phyloP scores from a whole-genome alignment of 192 early-diverging fungal genomes.

The Entomortierella beljakovae region DNA sequence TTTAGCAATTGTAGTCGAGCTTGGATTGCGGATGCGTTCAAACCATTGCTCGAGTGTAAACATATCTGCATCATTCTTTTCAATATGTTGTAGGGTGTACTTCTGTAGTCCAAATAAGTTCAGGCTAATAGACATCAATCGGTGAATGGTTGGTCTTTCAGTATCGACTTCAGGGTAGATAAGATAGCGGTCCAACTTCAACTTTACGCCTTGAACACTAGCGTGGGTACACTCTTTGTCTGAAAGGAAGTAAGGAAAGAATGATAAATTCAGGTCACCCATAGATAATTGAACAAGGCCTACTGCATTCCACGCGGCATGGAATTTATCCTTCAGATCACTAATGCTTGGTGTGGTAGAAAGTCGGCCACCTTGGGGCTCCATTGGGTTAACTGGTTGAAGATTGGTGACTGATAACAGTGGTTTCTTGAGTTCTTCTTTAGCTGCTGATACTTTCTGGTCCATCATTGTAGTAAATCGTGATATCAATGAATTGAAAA shows the following conservation, averaged over 20 bases:
- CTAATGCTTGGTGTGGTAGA: not conserved
- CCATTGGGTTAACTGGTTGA: not conserved
- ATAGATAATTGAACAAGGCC: constrained; percentile 36
- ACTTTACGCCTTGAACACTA: constrained; percentile 33
- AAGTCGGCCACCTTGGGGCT: not conserved
- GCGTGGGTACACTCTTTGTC: constrained; percentile 54
- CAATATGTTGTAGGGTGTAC: constrained; percentile 28
- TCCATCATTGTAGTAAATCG: constrained; percentile 35
- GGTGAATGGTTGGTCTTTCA: constrained; percentile 27
- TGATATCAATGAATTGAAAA: constrained; percentile 39
- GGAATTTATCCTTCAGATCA: constrained; percentile 3
- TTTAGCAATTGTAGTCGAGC: constrained; percentile 40
- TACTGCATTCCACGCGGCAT: constrained; percentile 29
- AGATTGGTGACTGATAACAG: constrained; percentile 14
- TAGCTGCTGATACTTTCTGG: constrained; percentile 35
- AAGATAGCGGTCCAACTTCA: constrained; percentile 25
- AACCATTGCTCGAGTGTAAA: constrained; percentile 51
- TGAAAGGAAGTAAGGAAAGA: constrained; percentile 49
- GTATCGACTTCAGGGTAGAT: constrained; percentile 1
- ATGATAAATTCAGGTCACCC: constrained; percentile 33
- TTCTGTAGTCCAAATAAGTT: constrained; percentile 33
- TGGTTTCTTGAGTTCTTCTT: constrained; percentile 41
- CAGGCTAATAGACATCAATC: constrained; percentile 19
- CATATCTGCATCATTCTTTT: constrained; percentile 8
- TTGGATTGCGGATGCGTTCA: constrained; percentile 44